Base-by-base conservation (phyloP, 2,329 filamentous ascomycete species). In the Trichoderma sp. region DNA sequence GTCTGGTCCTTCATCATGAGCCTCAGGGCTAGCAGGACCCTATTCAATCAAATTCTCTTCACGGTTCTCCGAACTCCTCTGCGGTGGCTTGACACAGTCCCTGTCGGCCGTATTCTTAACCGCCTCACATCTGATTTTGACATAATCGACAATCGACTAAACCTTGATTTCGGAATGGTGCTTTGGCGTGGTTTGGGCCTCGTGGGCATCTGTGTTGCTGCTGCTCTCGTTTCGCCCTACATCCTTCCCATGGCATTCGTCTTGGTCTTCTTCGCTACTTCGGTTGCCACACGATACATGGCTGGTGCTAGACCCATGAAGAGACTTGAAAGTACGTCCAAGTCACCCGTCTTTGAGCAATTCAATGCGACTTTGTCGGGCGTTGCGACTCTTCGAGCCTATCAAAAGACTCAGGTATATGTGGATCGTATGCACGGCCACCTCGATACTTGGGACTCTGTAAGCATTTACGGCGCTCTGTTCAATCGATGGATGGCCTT, bases 21-120 rank as follows among this genome's bases (percentile, higher is more conserved):
- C 13, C 85, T 94, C 75, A 86, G 85, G 71, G 92, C 92, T 3
- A 94, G 92, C n/a, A 85, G 88, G 50, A 82, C 82, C 58, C 84
- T 95, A 4, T 95, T 94, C 74, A 85, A 88, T 26, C 86, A 86
- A 66, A 86, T 94, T 73, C 88, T 91, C 57, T 89, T 88, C 74
- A 85, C 88, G 0, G 86, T 95, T 12, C 84, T 95, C 4, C 88
- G 91, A 20, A 90, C 92, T 6, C 92, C 92, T 1, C 84, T 95
- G n/a, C 85, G 92, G 73, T 94, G 92, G 91, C 85, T 95, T 47
- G 93, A 95, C 77, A 95, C 92, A 0, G 90, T 94, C 0, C 93
- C 93, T 0, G 84, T 94, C 1, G 93, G 93, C 2, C 88, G 93
- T 59, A 88, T 95, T 47, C 83, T 95, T 23, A 95, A 95, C 80